A percentile compares a stretch with the other conserved stretches of the same genome.
These are phyloP conservation scores for Oryza glumipatula DNA, from an alignment of 176 grass and related monocot genomes.

Conservation along the genomic window DNA sequence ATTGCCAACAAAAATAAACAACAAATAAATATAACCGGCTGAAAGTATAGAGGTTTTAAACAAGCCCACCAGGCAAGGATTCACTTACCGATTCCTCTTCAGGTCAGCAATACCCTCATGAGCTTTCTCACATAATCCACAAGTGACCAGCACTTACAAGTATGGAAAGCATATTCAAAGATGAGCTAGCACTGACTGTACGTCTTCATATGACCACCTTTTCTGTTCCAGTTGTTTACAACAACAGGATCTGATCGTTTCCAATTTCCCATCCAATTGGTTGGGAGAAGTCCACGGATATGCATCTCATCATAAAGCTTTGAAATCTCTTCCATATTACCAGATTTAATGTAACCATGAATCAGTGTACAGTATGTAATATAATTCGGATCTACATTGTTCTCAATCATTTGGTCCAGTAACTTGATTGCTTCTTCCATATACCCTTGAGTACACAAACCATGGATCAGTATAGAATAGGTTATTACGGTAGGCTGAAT, in stretches of 20 bases:
- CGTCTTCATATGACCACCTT: constrained; percentile 30
- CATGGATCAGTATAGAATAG: constrained; percentile 92
- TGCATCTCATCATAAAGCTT: constrained; percentile 90
- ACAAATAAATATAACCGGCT: background rate
- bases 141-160: constrained; percentile 25
- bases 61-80: background rate
- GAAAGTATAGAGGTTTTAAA: background rate
- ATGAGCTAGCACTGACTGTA: constrained; percentile 22
- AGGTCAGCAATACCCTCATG: background rate
- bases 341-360: constrained; percentile 74
- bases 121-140: constrained; percentile 18
- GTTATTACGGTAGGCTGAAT: constrained; percentile 77
- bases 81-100: constrained; percentile 23
- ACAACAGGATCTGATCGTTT: constrained; percentile 23
- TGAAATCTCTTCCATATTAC: constrained; percentile 73
- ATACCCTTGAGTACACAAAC: constrained; percentile 82
- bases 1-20: constrained; percentile 15
- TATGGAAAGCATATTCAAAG: constrained; percentile 18
- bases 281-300: constrained; percentile 67
- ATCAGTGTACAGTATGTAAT: constrained; percentile 85
- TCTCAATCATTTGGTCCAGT: constrained; percentile 94
- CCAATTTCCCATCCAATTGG: constrained; percentile 31
- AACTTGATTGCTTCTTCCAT: constrained; percentile 92
- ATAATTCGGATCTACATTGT: constrained; percentile 85
- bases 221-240: constrained; percentile 36